Evolutionary conservation across 2,329 filamentous ascomycete genomes (phyloP).

Genomic region (Ophiostoma fasciatum): DNA sequence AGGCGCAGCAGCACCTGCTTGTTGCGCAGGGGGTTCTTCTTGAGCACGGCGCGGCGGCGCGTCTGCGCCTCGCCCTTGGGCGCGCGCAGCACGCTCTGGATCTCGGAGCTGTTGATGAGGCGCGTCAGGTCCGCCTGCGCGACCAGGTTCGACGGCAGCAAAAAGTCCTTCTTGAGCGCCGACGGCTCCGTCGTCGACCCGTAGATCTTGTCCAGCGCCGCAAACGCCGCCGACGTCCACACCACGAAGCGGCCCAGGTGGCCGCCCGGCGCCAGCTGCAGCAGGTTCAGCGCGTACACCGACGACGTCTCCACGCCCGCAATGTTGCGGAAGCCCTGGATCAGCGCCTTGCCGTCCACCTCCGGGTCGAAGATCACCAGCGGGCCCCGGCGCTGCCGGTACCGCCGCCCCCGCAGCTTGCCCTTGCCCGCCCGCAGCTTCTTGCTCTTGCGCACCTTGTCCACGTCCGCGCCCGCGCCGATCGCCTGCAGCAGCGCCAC

Average conservation of each 20-base stretch:
- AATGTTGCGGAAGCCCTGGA: slow-evolving; percentile 96
- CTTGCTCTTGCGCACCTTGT: slow-evolving; percentile 92
- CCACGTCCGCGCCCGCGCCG: slow-evolving; percentile 78
- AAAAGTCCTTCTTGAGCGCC: slow-evolving; percentile 96
- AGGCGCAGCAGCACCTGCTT: slow-evolving; percentile 97
- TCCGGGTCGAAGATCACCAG: slow-evolving; percentile 96
- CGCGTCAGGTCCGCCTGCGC: slow-evolving; percentile 90
- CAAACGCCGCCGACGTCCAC: slow-evolving; percentile 96
- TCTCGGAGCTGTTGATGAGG: slow-evolving; percentile 98
- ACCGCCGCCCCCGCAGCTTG: slow-evolving; percentile 91
- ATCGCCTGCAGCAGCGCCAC: slow-evolving; percentile 77
- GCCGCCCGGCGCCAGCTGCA: slow-evolving; percentile 96
- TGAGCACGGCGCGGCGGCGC: slow-evolving; percentile 85
- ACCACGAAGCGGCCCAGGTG: slow-evolving; percentile 98
- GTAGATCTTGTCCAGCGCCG: slow-evolving; percentile 94
- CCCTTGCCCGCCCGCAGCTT: slow-evolving; percentile 98
- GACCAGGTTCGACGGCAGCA: slow-evolving; percentile 84
- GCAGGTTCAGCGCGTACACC: slow-evolving; percentile 90
- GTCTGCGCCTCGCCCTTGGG: slow-evolving; percentile 81
- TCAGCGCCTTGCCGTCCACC: slow-evolving; percentile 86
- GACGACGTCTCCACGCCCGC: slow-evolving; percentile 93
- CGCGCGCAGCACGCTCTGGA: slow-evolving; percentile 87
- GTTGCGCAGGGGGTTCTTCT: slow-evolving; percentile 99
- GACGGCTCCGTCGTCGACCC: slow-evolving; percentile 81
- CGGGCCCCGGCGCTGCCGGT: slow-evolving; percentile 94